A percentile compares a stretch with the other conserved stretches of the same genome.
Evolutionary conservation across 345 rosid species (phyloP).

Genomic region (Toxicodendron radicans): DNA sequence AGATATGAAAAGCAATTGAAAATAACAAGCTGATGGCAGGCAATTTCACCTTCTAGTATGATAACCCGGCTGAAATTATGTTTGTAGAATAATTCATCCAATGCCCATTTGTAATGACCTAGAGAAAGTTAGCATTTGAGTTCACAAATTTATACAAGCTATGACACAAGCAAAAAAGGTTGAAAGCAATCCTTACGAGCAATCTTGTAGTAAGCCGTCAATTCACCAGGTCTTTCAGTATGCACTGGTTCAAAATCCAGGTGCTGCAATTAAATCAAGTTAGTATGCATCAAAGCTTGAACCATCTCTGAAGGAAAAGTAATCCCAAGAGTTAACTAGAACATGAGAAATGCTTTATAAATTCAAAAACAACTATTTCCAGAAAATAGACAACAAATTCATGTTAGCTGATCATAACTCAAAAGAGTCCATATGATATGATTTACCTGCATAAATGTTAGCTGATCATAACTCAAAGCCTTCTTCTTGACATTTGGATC

Average conservation of each 20-base stretch:
- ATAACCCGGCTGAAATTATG: conserved; percentile 78
- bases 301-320: conserved; percentile 12
- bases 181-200: conserved; percentile 56
- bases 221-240: conserved; percentile 88
- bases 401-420: neutral
- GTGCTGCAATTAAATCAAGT: conserved; percentile 54
- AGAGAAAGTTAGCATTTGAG: conserved; percentile 25
- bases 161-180: conserved; percentile 20
- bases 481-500: conserved; percentile 62
- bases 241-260: conserved; percentile 70
- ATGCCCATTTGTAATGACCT: conserved; percentile 98
- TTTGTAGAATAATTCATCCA: conserved; percentile 82
- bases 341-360: neutral
- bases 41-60: conserved; percentile 80
- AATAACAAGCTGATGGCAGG: conserved; percentile 12
- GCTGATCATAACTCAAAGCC: conserved; percentile 81
- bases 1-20: neutral
- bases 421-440: neutral
- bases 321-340: conserved; percentile 2
- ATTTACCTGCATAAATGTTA: conserved; percentile 85
- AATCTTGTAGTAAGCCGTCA: conserved; percentile 92
- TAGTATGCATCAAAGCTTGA: conserved; percentile 10
- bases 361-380: neutral
- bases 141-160: conserved; percentile 20
- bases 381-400: neutral